These are phyloP conservation scores for Vachellia pachyceras DNA, from an alignment of 306 rosid species.

Conservation along the genomic window DNA sequence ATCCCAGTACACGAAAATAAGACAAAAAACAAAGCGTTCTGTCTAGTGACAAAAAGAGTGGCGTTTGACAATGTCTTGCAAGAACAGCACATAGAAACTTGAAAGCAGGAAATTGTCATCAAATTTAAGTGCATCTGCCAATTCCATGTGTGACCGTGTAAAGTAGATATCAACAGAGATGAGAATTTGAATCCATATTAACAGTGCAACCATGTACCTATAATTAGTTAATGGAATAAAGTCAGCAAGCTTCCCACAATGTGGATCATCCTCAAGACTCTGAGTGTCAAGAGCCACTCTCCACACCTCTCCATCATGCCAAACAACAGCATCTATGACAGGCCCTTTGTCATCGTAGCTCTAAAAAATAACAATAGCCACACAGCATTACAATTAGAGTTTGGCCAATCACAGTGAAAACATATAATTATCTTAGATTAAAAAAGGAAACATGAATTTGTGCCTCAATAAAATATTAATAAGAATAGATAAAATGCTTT, in stretches of 20 bases:
- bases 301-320: slow-evolving; percentile 99
- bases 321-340: slow-evolving; percentile 85
- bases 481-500: neutral
- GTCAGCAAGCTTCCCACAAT: slow-evolving; percentile 79
- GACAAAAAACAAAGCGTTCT: neutral
- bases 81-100: slow-evolving; percentile 15
- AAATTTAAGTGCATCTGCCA: too few species aligned
- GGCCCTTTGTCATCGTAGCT: slow-evolving; percentile 95
- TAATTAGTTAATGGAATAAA: slow-evolving; percentile 85
- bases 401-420: slow-evolving; percentile 25
- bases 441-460: neutral
- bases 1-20: slow-evolving; percentile 4
- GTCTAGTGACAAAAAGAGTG: slow-evolving; percentile 17
- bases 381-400: slow-evolving; percentile 27
- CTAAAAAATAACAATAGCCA: slow-evolving; percentile 53
- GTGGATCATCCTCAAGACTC: slow-evolving; percentile 80
- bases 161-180: slow-evolving; percentile 33
- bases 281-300: slow-evolving; percentile 93
- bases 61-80: slow-evolving; percentile 9
- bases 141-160: slow-evolving; percentile 16
- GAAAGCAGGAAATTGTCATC: neutral
- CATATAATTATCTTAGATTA: neutral
- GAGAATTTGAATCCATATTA: slow-evolving; percentile 26
- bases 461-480: neutral
- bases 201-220: slow-evolving; percentile 60